Evolutionary conservation across 768 basidiomycete genomes (phyloP).

Genomic region (Suillus ampliporus): DNA sequence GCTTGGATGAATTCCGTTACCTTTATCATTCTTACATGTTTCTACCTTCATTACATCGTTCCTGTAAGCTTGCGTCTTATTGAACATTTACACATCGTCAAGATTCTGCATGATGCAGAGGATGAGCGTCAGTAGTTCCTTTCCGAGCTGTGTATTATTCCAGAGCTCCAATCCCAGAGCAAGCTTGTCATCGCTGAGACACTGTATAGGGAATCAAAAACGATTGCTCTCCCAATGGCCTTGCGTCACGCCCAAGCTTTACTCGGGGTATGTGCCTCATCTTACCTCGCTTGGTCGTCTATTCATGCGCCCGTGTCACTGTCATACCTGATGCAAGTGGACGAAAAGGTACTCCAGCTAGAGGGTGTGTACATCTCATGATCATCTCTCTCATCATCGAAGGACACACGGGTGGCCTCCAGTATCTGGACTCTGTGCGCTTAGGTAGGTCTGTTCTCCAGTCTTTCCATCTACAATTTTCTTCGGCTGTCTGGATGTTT

Average conservation of each 20-base stretch:
- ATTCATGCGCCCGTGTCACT: no score
- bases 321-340: no score
- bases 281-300: background rate
- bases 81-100: conserved; percentile 59
- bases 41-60: conserved; percentile 59
- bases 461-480: no score
- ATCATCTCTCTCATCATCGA: no score
- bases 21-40: background rate
- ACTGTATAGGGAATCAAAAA: background rate
- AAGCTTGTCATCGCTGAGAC: background rate
- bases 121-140: conserved; percentile 46
- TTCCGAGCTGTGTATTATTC: conserved; percentile 39
- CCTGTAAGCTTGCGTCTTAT: conserved; percentile 59
- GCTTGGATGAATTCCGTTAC: background rate
- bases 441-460: no score
- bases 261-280: conserved; percentile 13
- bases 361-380: no score
- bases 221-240: background rate
- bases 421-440: no score
- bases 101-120: conserved; percentile 72
- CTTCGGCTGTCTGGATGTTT: no score
- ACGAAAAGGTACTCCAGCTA: no score
- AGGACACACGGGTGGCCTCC: no score
- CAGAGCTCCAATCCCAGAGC: background rate
- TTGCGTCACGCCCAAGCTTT: background rate